A percentile compares a stretch with the other conserved stretches of the same genome.
Evolutionary conservation across 352 stramenopile genomes (phyloP).

Genomic region (Phytophthora kernoviae): DNA sequence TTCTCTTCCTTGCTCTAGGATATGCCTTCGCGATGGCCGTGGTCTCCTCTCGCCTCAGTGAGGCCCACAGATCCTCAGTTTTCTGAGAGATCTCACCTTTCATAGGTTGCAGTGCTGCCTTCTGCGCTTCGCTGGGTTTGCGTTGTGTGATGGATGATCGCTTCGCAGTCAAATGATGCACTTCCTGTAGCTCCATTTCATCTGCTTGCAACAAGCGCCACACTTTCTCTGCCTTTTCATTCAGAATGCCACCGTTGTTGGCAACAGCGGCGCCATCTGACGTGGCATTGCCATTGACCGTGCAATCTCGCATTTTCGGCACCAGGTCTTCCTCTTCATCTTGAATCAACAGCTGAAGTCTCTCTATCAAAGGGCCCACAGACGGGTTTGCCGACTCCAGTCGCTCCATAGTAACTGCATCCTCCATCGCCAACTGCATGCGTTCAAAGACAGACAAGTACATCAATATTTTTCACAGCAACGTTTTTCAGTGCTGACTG

Average conservation of each 20-base stretch:
- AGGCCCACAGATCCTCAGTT: slow-evolving; percentile 43
- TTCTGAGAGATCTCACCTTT: slow-evolving; percentile 41
- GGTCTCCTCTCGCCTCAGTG: slow-evolving; percentile 32
- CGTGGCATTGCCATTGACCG: not conserved
- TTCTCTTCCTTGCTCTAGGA: slow-evolving; percentile 16
- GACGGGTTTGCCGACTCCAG: slow-evolving; percentile 55
- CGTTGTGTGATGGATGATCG: slow-evolving; percentile 2
- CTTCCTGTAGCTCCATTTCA: slow-evolving; percentile 42
- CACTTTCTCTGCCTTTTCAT: slow-evolving; percentile 29
- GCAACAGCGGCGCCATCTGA: not conserved
- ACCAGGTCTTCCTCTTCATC: slow-evolving; percentile 12
- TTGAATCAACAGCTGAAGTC: slow-evolving; percentile 16
- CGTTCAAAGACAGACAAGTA: not conserved
- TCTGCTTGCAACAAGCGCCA: slow-evolving; percentile 65
- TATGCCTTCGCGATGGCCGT: slow-evolving; percentile 34
- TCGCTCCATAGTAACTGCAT: slow-evolving; percentile 29
- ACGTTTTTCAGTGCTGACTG: not conserved
- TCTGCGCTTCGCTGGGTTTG: slow-evolving; percentile 8
- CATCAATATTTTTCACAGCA: not conserved
- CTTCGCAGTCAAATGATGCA: slow-evolving; percentile 4
- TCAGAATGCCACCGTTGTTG: slow-evolving; percentile 1
- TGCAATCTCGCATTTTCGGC: slow-evolving; percentile 13
- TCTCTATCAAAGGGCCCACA: slow-evolving; percentile 20
- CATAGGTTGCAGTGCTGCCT: not conserved
- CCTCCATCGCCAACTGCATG: slow-evolving; percentile 38